These are phyloP conservation scores for Chiua sp. DNA, from an alignment of 1,284 basidiomycete genomes.

Conservation along the genomic window DNA sequence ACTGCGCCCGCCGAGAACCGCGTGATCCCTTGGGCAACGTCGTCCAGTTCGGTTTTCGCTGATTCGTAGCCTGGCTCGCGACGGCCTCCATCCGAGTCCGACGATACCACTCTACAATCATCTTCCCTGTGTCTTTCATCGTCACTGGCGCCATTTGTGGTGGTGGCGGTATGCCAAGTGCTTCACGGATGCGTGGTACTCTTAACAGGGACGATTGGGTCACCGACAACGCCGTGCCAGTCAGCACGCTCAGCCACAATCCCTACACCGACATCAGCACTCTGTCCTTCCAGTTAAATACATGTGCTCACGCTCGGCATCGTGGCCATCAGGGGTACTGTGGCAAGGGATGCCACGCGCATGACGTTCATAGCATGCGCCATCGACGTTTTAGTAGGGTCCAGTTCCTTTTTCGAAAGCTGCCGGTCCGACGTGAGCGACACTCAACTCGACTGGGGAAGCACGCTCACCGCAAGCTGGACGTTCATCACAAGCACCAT, in stretches of 20 bases:
- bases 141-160: slow-evolving; percentile 24
- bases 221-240: slow-evolving; percentile 27
- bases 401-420: slow-evolving; percentile 65
- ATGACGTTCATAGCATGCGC: slow-evolving; percentile 79
- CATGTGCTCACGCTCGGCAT: slow-evolving; percentile 57
- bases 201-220: slow-evolving; percentile 30
- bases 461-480: slow-evolving; percentile 67
- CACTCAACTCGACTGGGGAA: neutral
- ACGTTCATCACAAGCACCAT: slow-evolving; percentile 70
- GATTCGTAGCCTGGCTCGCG: slow-evolving; percentile 3
- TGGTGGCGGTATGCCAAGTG: slow-evolving; percentile 25
- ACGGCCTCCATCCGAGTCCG: slow-evolving; percentile 5
- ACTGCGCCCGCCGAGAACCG: slow-evolving; percentile 25
- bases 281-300: slow-evolving; percentile 10
- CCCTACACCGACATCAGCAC: slow-evolving; percentile 21
- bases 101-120: slow-evolving; percentile 29
- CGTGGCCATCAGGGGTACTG: slow-evolving; percentile 64
- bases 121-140: slow-evolving; percentile 34
- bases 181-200: slow-evolving; percentile 30
- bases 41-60: slow-evolving; percentile 33
- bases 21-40: slow-evolving; percentile 23
- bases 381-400: slow-evolving; percentile 56
- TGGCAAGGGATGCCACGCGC: slow-evolving; percentile 62
- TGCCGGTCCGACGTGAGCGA: slow-evolving; percentile 31
- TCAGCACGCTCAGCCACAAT: slow-evolving; percentile 36